Conservation (phyloP, 202 grass and related monocot species). For the Setaria italica region DNA sequence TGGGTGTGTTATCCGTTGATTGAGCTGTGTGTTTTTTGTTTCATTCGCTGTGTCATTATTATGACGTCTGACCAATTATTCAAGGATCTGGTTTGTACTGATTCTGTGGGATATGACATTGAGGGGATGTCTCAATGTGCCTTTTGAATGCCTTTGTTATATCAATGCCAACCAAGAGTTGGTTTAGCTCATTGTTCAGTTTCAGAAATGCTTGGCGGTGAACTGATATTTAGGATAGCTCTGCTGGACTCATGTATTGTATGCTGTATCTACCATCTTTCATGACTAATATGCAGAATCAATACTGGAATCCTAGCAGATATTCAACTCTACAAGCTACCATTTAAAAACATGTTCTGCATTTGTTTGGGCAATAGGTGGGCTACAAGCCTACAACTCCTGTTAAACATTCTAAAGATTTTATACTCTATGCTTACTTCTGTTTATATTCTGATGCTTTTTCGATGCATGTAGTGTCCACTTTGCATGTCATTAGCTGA, state of each 20-base stretch:
- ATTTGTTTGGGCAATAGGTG: slow-evolving; percentile 22
- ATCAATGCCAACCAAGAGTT: neutral
- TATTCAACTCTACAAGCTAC: neutral
- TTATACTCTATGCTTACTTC: too few relatives aligned
- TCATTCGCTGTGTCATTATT: slow-evolving; percentile 18
- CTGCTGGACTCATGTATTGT: neutral
- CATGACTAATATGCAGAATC: neutral
- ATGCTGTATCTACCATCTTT: neutral
- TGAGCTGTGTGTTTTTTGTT: slow-evolving; percentile 2
- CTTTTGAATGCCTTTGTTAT: neutral
- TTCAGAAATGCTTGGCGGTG: neutral
- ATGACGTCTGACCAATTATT: neutral
- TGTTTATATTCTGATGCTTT: neutral
- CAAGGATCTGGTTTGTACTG: neutral
- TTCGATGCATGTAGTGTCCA: neutral
- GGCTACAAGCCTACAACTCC: neutral
- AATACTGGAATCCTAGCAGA: neutral
- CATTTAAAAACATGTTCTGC: neutral
- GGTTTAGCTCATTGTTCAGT: neutral
- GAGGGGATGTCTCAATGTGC: neutral
- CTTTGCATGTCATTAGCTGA: neutral
- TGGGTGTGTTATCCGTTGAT: slow-evolving; percentile 15
- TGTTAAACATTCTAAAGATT: neutral
- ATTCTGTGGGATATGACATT: neutral
- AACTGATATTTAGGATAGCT: neutral